Conservation (phyloP, 345 rosid genomes). For the Murraya paniculata region DNA sequence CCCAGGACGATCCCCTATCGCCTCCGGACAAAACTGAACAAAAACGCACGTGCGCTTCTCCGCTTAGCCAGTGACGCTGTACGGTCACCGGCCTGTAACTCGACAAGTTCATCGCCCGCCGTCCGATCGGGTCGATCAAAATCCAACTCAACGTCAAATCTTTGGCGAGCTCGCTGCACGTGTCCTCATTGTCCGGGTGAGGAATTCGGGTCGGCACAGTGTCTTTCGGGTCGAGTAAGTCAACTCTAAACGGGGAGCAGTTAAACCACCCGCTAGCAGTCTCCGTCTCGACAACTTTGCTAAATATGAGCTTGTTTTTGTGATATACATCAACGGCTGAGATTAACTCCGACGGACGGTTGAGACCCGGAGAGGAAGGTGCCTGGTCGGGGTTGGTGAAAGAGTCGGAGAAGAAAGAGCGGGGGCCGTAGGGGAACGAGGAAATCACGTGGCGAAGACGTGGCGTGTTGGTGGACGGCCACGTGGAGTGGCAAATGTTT, state of each 20-base stretch:
- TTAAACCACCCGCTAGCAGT: slow-evolving; percentile 60
- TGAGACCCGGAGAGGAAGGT: not conserved
- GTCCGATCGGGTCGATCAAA: slow-evolving; percentile 49
- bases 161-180: slow-evolving; percentile 33
- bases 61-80: slow-evolving; percentile 69
- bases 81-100: slow-evolving; percentile 65
- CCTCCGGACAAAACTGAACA: slow-evolving; percentile 28
- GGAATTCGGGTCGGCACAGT: slow-evolving; percentile 45
- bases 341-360: slow-evolving; percentile 36
- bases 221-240: slow-evolving; percentile 64
- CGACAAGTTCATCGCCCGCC: slow-evolving; percentile 61
- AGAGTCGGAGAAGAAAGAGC: slow-evolving; percentile 70
- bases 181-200: slow-evolving; percentile 36
- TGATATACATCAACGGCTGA: slow-evolving; percentile 69
- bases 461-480: slow-evolving; percentile 68
- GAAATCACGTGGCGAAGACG: slow-evolving; percentile 35
- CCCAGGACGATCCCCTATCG: slow-evolving; percentile 25
- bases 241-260: slow-evolving; percentile 70
- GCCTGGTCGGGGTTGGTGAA: slow-evolving; percentile 31
- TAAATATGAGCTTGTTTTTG: slow-evolving; percentile 39
- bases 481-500: slow-evolving; percentile 48
- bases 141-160: slow-evolving; percentile 71
- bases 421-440: slow-evolving; percentile 44
- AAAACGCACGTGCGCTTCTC: slow-evolving; percentile 63
- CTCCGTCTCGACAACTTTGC: slow-evolving; percentile 56